These are phyloP conservation scores for Fusarium nurragi DNA, from an alignment of 2,329 filamentous ascomycete genomes.

Conservation along the genomic window DNA sequence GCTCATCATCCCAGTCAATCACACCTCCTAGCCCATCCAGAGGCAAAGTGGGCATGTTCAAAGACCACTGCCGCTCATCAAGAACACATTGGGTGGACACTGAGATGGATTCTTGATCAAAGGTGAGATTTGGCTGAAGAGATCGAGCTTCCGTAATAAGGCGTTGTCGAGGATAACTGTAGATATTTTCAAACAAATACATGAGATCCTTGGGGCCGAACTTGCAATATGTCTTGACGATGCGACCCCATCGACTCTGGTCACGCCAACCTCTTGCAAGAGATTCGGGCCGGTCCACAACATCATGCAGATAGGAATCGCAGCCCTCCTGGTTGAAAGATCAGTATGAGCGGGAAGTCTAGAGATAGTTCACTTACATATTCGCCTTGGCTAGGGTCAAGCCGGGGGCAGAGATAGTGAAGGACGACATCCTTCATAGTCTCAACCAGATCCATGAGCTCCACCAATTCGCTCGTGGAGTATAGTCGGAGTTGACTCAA, in stretches of 20 bases:
- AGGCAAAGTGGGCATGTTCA: conserved; percentile 46
- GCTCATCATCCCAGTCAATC: conserved; percentile 53
- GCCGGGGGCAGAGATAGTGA: conserved; percentile 58
- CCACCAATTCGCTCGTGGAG: conserved; percentile 56
- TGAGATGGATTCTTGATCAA: conserved; percentile 58
- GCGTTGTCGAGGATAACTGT: conserved; percentile 56
- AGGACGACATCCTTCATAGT: conserved; percentile 57
- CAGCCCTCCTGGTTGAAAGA: conserved; percentile 23
- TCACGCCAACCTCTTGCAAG: conserved; percentile 50
- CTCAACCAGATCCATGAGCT: conserved; percentile 57
- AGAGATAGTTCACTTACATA: conserved; percentile 45
- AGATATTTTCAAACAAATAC: conserved; percentile 58
- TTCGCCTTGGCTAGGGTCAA: conserved; percentile 50
- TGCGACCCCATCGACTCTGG: conserved; percentile 51
- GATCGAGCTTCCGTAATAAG: conserved; percentile 55
- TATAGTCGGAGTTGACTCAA: conserved; percentile 56
- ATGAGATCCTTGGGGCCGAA: conserved; percentile 61
- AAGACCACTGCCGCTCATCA: conserved; percentile 51
- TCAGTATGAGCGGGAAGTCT: conserved; percentile 6
- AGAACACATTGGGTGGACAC: conserved; percentile 51
- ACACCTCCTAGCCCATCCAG: conserved; percentile 52
- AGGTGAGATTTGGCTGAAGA: conserved; percentile 54
- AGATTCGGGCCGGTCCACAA: conserved; percentile 45
- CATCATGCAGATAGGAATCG: conserved; percentile 39
- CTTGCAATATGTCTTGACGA: conserved; percentile 59